Evolutionary conservation across 495 filamentous ascomycete species (phyloP), one percentile per base, ranked within the genome.

Genomic region (Jackrogersella minutella): DNA sequence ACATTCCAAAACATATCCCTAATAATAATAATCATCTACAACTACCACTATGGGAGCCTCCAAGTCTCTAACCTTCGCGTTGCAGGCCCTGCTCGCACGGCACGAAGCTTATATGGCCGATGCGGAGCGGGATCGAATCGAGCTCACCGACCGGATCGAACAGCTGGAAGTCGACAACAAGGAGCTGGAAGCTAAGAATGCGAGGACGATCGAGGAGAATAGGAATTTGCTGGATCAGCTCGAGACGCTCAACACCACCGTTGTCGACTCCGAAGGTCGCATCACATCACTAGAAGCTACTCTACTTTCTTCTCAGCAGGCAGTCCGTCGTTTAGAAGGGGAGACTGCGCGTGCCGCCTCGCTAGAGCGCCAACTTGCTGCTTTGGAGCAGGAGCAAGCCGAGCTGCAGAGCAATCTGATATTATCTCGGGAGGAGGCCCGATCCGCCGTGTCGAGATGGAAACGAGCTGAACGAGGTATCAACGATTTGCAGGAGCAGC

Each of bases 101-200:
- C 93, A 98, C 84, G 94, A 97, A 79, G 86, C 88, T 36, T 97
- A 96, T 75, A 91, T 97, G 82, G 89, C 87, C 16, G 92, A 97
- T 73, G 90, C 92, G 51, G 93, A 96, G 81, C 84, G 87, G 52
- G 91, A 97, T 70, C 88, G 95, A 13, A 76, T 77, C 41, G 86
- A 86, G 28, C 86, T 96, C 80, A 80, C 83, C 10, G 77, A 80
- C 34, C 90, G 82, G 40, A 91, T 97, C 67, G 88, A 91, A 57
- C 79, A 80, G 62, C 79, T 99, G 16, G 93, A 97, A 77, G 78
- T 76, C 49, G 90, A 96, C 64, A 96, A 93, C 73, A 81, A 78
- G 65, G 80, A 88, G 54, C 84, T 93, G 24, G 91, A 97, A 74
- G 78, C 79, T 9, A 83, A 83, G 57, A 97, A 97, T 77, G 85